Percentiles rank a stretch among this genome's conserved stretches.
These are phyloP conservation scores for Claviceps spartinae DNA, from an alignment of 2,329 filamentous ascomycete species.

Conservation along the genomic window DNA sequence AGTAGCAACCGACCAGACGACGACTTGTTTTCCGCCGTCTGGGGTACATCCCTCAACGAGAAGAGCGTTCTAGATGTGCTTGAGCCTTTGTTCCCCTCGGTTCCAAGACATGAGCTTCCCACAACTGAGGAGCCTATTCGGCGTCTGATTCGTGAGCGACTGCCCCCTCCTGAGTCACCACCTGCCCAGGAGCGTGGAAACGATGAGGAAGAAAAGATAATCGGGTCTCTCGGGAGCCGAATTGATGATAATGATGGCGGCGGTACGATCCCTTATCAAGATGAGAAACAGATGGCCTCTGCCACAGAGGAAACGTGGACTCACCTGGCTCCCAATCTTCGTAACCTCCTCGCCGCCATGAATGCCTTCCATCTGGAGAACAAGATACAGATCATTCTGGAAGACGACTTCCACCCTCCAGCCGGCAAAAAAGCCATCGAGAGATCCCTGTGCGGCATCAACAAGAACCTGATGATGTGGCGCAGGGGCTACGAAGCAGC, in stretches of 20 bases:
- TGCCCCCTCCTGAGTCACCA: neutral
- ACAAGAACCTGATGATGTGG: conserved; percentile 10
- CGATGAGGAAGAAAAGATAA: neutral
- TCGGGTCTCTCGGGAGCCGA: neutral
- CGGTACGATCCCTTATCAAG: neutral
- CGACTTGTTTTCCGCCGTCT: conserved; percentile 7
- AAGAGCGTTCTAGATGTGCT: conserved; percentile 2
- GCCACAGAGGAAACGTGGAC: conserved; percentile 9
- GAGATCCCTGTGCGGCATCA: conserved; percentile 4
- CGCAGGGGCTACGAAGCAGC: conserved; percentile 8
- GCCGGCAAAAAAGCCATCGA: conserved; percentile 5
- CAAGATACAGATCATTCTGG: conserved; percentile 6
- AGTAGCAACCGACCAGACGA: conserved; percentile 9
- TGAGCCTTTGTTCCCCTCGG: conserved; percentile 2
- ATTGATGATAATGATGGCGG: neutral
- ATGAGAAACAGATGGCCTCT: neutral
- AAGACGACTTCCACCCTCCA: conserved; percentile 6
- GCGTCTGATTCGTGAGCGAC: conserved; percentile 4
- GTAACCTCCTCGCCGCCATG: conserved; percentile 6
- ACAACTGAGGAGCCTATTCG: conserved; percentile 6
- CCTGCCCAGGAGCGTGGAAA: neutral
- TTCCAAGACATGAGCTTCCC: conserved; percentile 5
- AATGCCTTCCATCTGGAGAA: conserved; percentile 7
- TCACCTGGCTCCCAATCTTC: conserved; percentile 2
- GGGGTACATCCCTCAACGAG: conserved; percentile 2